These are phyloP conservation scores for Cryphonectria nitschkei DNA, from an alignment of 2,329 filamentous ascomycete species.

Conservation along the genomic window DNA sequence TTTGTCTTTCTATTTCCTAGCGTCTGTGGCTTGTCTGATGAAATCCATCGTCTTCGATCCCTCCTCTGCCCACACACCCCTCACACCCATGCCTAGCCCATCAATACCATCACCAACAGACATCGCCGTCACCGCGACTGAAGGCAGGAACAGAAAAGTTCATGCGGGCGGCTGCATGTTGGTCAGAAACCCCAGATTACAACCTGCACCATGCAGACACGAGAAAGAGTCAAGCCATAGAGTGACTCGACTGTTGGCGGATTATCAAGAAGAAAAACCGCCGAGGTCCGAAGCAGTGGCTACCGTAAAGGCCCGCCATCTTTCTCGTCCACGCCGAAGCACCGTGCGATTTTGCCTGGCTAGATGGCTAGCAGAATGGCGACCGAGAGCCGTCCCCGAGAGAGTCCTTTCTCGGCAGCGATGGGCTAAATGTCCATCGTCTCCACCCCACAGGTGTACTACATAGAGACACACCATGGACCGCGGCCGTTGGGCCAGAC, in stretches of 20 bases:
- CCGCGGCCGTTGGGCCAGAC: neutral
- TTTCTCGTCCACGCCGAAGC: neutral
- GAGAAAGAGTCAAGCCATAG: neutral
- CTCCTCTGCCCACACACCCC: neutral
- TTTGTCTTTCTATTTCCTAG: neutral
- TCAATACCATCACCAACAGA: neutral
- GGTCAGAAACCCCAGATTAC: constrained; percentile 6
- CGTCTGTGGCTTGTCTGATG: neutral
- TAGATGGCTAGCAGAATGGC: neutral
- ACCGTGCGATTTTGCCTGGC: neutral
- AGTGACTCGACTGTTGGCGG: neutral
- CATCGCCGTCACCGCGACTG: neutral
- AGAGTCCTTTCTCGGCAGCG: neutral
- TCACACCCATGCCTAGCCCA: neutral
- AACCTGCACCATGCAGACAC: neutral
- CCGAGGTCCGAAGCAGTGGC: neutral
- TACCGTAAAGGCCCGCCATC: neutral
- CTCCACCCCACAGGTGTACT: neutral
- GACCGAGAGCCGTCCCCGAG: neutral
- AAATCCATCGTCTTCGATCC: neutral
- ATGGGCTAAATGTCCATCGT: neutral
- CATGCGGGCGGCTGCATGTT: constrained; percentile 9
- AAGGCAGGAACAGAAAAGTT: neutral
- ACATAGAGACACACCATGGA: neutral
- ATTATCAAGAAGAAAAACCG: too few species aligned